Evolutionary conservation across 148 eudicot species (phyloP).

Genomic region (Euryodendron excelsum): DNA sequence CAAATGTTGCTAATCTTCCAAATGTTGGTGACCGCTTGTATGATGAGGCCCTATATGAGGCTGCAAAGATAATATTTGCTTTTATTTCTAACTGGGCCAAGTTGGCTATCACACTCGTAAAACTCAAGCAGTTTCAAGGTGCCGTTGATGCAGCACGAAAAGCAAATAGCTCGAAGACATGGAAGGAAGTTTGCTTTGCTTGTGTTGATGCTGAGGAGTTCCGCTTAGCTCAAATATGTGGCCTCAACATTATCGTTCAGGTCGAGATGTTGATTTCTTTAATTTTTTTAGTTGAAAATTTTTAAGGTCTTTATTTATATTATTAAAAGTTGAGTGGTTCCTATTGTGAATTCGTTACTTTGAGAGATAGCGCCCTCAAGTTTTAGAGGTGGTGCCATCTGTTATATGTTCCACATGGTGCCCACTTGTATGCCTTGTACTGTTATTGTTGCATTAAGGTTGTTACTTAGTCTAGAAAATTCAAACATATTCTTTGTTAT

Average conservation of each 20-base stretch:
- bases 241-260: slow-evolving; percentile 94
- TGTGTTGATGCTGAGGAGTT: slow-evolving; percentile 99
- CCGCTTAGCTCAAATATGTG: slow-evolving; percentile 97
- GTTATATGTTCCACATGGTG: neutral
- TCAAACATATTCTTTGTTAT: neutral
- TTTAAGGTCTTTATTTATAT: neutral
- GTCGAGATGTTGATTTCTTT: slow-evolving; percentile 22
- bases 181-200: slow-evolving; percentile 99
- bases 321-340: neutral
- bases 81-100: slow-evolving; percentile 97
- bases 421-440: neutral
- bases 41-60: slow-evolving; percentile 91
- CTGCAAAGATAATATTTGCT: slow-evolving; percentile 90
- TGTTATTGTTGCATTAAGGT: neutral
- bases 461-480: neutral
- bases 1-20: slow-evolving; percentile 96
- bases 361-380: neutral
- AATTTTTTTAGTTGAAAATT: neutral
- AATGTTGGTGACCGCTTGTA: slow-evolving; percentile 88
- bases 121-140: slow-evolving; percentile 87
- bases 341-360: neutral
- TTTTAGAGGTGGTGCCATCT: neutral
- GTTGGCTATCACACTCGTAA: slow-evolving; percentile 78
- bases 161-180: slow-evolving; percentile 93
- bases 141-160: slow-evolving; percentile 98